Percentiles rank a stretch among this genome's conserved stretches.
phyloP scores from a whole-genome alignment of 129 eudicot species.

The Pulicaria dysenterica region DNA sequence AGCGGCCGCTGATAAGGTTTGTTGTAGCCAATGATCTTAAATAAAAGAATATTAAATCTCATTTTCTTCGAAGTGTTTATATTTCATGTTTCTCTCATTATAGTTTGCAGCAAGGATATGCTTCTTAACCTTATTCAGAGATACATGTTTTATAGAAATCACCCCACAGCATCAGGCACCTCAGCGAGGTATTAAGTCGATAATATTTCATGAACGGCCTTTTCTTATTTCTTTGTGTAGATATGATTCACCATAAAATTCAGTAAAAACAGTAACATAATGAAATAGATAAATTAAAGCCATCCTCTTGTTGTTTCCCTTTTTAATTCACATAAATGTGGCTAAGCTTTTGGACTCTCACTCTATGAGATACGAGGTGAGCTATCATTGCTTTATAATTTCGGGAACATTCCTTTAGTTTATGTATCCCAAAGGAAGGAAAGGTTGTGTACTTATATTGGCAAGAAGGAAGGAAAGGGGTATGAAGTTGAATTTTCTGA shows the following conservation, averaged over 20 bases:
- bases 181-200: conserved; percentile 50
- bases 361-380: conserved; percentile 68
- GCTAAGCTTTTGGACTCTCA: conserved; percentile 86
- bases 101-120: conserved; percentile 86
- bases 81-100: background rate
- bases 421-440: no score
- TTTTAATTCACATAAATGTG: conserved; percentile 54
- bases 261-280: no score
- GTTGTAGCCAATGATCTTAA: conserved; percentile 11
- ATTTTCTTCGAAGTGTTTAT: conserved; percentile 13
- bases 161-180: conserved; percentile 60
- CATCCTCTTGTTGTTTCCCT: background rate
- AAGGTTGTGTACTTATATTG: no score
- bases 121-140: conserved; percentile 80
- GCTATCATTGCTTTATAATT: background rate
- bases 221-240: background rate
- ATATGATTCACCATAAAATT: conserved; percentile 5
- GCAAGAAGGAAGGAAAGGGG: no score
- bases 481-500: no score
- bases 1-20: conserved; percentile 89
- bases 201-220: background rate
- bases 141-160: conserved; percentile 79
- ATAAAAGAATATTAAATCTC: conserved; percentile 14
- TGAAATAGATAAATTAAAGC: no score
- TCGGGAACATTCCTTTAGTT: no score